Evolutionary conservation across 2,329 filamentous ascomycete genomes (phyloP), one percentile per base, ranked within the genome.

Genomic region (Onygenales sp.): DNA sequence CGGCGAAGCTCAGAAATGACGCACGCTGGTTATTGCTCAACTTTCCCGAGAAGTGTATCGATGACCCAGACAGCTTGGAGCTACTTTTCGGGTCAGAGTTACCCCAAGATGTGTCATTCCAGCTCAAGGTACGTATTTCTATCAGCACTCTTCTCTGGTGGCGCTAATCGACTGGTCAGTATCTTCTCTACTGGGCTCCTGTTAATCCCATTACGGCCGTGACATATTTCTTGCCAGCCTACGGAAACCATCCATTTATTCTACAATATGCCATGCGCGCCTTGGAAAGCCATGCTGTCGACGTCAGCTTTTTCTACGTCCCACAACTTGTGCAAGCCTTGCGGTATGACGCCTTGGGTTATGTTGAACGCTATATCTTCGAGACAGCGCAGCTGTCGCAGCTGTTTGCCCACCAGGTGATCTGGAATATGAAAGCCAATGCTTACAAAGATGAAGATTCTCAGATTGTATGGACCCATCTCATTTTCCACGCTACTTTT

Each of bases 401-500:
- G 69, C 75, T 97, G 7, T 98, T 98, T 70, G 92, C 94, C 2
- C 94, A 99, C 68, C 93, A 99, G 64, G 97, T 98, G 60, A 98
- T 99, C 66, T 99, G 94, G 93, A 99, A 98, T 68, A 98, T 99
- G 86, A 98, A 97, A 69, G 93, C 93, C 34, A 99, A 98, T 68
- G 88, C 91, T 1, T 98, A 88, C 78, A 98, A 96, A 69, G 94
- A 98, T 59, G 92, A 98, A 63, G 89, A 96, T 60, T 91, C 86
- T 11, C 83, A 86, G 62, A 81, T 95, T 58, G 85, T 88, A 75
- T 77, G 83, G 71, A 14, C 9, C 33, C 48, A 42, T 40, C 37
- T 44, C 9, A 39, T 31, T 42, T 42, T 56, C 17, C 17, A 27
- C 6, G 47, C 57, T 54, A 54, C 58, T 52, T 47, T 40, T 37